A percentile compares a stretch with the other conserved stretches of the same genome.
These are phyloP conservation scores for Lyophyllum atratum DNA, from an alignment of 768 basidiomycete species.

Conservation along the genomic window DNA sequence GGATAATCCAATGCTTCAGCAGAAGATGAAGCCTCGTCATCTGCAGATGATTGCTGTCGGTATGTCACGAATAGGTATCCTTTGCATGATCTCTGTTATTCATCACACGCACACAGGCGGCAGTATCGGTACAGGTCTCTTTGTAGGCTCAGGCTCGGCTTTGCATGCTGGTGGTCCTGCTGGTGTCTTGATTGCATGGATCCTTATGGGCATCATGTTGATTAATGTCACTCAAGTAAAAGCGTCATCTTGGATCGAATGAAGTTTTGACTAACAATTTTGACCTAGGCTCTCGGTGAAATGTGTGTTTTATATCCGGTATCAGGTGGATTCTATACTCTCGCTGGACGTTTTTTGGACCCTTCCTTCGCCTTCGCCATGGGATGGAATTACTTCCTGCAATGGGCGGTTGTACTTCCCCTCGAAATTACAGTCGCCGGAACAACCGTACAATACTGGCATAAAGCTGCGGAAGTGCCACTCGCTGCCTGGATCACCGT, in stretches of 20 bases:
- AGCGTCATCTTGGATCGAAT: background rate
- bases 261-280: background rate
- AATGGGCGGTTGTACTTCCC: conserved; percentile 47
- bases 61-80: conserved; percentile 21
- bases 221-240: conserved; percentile 48
- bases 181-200: conserved; percentile 45
- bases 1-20: conserved; percentile 47
- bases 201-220: conserved; percentile 48
- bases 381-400: conserved; percentile 52
- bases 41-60: conserved; percentile 51
- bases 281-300: conserved; percentile 46
- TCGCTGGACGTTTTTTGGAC: conserved; percentile 47
- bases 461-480: conserved; percentile 30
- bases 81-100: background rate
- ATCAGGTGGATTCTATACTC: conserved; percentile 50
- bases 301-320: conserved; percentile 51
- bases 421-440: conserved; percentile 48
- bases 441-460: conserved; percentile 47
- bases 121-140: conserved; percentile 51
- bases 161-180: conserved; percentile 42
- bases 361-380: conserved; percentile 50
- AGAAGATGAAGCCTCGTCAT: conserved; percentile 51
- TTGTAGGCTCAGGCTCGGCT: conserved; percentile 46
- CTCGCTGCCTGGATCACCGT: conserved; percentile 48
- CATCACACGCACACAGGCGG: conserved; percentile 31